Base-by-base conservation (phyloP, 257 asterid species). In the Gynochthodes officinalis region DNA sequence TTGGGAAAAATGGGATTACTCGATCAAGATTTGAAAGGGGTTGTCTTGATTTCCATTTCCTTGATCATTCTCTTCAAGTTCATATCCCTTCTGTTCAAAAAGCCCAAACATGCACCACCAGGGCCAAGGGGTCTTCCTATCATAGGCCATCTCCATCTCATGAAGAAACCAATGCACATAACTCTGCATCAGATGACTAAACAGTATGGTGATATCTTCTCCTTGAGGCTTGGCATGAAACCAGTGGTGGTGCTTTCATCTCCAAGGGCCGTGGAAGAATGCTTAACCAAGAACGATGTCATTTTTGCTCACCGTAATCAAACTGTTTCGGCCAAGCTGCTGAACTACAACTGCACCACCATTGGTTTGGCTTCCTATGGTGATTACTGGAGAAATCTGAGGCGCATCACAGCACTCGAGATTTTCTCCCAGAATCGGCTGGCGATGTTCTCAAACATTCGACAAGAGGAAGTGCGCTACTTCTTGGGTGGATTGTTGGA, bases 401-500 rank as follows among this genome's bases (percentile, higher is more conserved):
- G 80, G 15, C 78, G 78, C 28, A 28, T 77, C 3, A 73, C 70
- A 16, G 73, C 74, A 11, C 33, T 71, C 2, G 80, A 81, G 53
- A 70, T 77, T 25, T 75, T 81, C 69, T 68, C 73, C 40, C 48
- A 77, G n/a, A 48, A 69, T 25, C 80, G 82, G 0, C 67, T 81
- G 14, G 73, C 74, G 19, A 49, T 65, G 44, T 81, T 77, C 18
- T 46, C 57, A 19, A 49, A 63, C 2, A 55, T 78, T 32, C 57
- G 85, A 27, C 75, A 25, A 42, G 70, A 76, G 5, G 81, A 76
- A 66, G 64, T 71, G 43, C 28, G 55, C 54, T 73, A n/a, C 49
- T 67, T 75, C 53, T 23, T 77, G 44, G 16, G 44, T 21, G 42
- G 5, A 3, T 19, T 71, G 1, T 57, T 30, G 12, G 75, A 42